Evolutionary conservation across 805 yeast species (phyloP), one percentile per base, ranked within the genome.

Genomic region (Teunomyces aglyptinius): DNA sequence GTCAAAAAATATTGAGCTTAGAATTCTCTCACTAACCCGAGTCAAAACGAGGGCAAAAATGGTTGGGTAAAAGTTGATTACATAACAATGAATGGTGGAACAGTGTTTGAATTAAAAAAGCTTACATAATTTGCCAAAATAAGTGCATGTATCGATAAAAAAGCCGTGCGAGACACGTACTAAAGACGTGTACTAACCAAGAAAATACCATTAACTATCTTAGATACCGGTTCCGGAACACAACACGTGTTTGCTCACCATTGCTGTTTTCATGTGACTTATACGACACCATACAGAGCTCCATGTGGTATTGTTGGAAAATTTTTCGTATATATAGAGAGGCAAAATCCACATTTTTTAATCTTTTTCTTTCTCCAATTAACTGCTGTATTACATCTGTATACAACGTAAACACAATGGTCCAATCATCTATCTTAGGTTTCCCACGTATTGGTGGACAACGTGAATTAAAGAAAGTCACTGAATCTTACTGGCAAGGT

Each of bases 401-500:
- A 36, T 36, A 36, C 39, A 12, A 41, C 36, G 10, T 20, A 28
- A 34, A 41, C 45, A 78, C 50, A 65, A 92, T 92, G 98, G 98
- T 92, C 76, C 85, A 85, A 76, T 92, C 98, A 56, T 83, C 97
- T 68, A 95, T 94, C 64, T 83, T 94, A 77, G 99, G 99, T 75
- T 94, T 94, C 94, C 99, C 99, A 78, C 94, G 99, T 82, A 94
- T 92, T 68, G 99, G 99, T 68, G 94, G 97, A 64, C 90, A 90
- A 81, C 94, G 99, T 84, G 99, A 94, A 81, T 85, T 94, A 75
- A 94, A 94, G 81, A 94, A 94, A 78, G 89, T 89, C 75, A 94
- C 99, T 61, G 99, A 94, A 80, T 87, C 96, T 71, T 94, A 94
- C 92, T 94, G 99, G 99, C 72, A 82, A 60, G 97, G 97, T 71